These are phyloP conservation scores for Amanita subjunquillea DNA, from an alignment of 768 basidiomycete species.

Conservation along the genomic window DNA sequence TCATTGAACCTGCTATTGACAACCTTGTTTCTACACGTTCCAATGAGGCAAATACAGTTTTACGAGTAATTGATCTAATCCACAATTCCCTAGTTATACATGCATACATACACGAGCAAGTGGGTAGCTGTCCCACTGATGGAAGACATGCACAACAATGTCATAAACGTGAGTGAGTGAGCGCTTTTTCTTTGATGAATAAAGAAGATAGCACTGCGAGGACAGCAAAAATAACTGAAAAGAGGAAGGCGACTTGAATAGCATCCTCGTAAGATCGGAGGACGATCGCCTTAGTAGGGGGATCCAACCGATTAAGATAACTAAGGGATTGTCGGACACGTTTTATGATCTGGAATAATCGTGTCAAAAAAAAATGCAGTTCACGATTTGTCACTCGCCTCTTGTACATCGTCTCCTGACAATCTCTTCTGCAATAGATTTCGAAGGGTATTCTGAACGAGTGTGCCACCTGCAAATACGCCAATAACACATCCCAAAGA, in stretches of 20 bases:
- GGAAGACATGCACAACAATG: not conserved
- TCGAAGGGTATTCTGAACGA: conserved; percentile 44
- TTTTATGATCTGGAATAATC: conserved; percentile 28
- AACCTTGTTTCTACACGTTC: too few species aligned
- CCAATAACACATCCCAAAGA: conserved; percentile 51
- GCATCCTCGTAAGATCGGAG: conserved; percentile 33
- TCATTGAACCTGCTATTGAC: too few species aligned
- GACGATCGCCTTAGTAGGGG: conserved; percentile 24
- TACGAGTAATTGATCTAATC: too few species aligned
- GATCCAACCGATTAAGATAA: conserved; percentile 34
- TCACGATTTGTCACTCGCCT: conserved; percentile 25
- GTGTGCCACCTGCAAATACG: conserved; percentile 42
- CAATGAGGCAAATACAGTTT: too few species aligned
- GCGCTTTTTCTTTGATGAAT: conserved; percentile 43
- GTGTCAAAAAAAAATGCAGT: not conserved
- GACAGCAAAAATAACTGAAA: conserved; percentile 30
- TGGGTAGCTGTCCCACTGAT: too few species aligned
- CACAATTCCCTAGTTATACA: too few species aligned
- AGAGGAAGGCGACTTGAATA: conserved; percentile 36
- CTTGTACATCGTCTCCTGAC: conserved; percentile 35
- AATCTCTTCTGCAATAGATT: conserved; percentile 29
- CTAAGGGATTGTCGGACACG: conserved; percentile 40
- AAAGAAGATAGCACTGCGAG: conserved; percentile 32
- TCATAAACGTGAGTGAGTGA: conserved; percentile 12
- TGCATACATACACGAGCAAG: too few species aligned